Evolutionary conservation across 2,329 filamentous ascomycete species (phyloP), one percentile per base, ranked within the genome.

Genomic region (Macroventuria anomochaeta): DNA sequence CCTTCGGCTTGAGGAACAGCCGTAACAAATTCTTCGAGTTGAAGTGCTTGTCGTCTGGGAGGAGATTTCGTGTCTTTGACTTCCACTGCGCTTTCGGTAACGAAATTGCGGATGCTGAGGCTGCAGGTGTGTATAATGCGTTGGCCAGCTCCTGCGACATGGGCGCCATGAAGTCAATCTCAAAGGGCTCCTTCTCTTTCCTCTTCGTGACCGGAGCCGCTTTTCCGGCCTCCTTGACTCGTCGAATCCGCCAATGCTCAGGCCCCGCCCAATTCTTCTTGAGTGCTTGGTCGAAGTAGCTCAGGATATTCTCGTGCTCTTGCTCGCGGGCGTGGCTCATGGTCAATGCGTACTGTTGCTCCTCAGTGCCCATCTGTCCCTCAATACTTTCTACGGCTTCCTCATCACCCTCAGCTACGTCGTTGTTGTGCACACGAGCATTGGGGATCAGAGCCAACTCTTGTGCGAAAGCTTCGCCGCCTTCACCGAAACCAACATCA

Each of bases 41-140:
- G 80, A 99, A 97, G 73, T 97, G 93, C 76, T 97, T 97, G 77
- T 99, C 95, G 69, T 99, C 95, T 2, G 96, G 93, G 4, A 99
- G 85, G 3, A 99, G 83, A 71, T 99, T 96, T 41, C 91, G 85
- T 1, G 89, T 92, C 75, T 96, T 96, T 32, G 91, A 95, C 74
- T 91, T 95, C 91, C 93, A 96, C 74, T 97, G 92, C 62, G 93
- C 91, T 79, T 96, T 97, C 15, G 93, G 89, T 62, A 99, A 75
- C 39, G 87, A 91, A 63, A 97, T 96, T 32, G 86, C 83, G 3
- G 89, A 84, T 71, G 92, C 96, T 46, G 88, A 91, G 15, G 87
- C 83, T 6, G 93, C 91, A 53, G 88, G 87, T 0, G 89, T 95
- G 75, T 93, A 93, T 28, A 97, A 85, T 15, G 86, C 77, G 61